Base-by-base conservation (phyloP, 108 stramenopile genomes). In the Stephanodiscus minutulus region DNA sequence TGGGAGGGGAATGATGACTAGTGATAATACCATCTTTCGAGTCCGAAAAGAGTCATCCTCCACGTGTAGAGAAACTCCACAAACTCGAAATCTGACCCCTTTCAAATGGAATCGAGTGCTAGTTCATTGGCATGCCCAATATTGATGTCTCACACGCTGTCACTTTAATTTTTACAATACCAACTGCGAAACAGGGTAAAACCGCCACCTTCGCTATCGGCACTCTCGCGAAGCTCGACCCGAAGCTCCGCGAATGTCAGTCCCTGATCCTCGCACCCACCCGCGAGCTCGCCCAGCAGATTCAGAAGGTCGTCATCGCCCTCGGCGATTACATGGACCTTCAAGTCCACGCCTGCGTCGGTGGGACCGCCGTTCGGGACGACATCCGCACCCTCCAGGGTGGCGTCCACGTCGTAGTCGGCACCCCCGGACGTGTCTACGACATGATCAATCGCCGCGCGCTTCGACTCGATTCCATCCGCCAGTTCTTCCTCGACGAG, bases 401-500 rank as follows among this genome's bases (percentile, higher is more conserved):
- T 46, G 99, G 99, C 71, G 99, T 99, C 21, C 99, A 99, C 76
- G 86, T 98, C 41, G 98, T 99, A 18, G 97, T 98, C 53, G 99
- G 99, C 54, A 99, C 99, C 29, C 99, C 99, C 20, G 99, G 99
- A 55, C 98, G 99, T 77, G 98, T 99, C 52, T 97, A 84, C 76
- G 99, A 99, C 82, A 98, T 99, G 99, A 98, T 99, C 86, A 95
- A 96, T 84, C 94, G 99, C 72, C 88, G 98, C 35, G 98, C 97
- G 54, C 89, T 99, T 37, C 83, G 92, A 61, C 70, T 98, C 59
- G 96, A 97, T 68, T 70, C 61, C 82, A 96, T 98, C 61, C 83
- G 87, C 35, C 95, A 98, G 68, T 99, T 99, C 90, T 95, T 98
- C 63, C 82, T 99, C 61, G 99, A 99, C 82, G 99, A 99, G 88